Conservation (phyloP, 225 moss, liverwort and hornwort species). For the Polytrichum commune region DNA sequence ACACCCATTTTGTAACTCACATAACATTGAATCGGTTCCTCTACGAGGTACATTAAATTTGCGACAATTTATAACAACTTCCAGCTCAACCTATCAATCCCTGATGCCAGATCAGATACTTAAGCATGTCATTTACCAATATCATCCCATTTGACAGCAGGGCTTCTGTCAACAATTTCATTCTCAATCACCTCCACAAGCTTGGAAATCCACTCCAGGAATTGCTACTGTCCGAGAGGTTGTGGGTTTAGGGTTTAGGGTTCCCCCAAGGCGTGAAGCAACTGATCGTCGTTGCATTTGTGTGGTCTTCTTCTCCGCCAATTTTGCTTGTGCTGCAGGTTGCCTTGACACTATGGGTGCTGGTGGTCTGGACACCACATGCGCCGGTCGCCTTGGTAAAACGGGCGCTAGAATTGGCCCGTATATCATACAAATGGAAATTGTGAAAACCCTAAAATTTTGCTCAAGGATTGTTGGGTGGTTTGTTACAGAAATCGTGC, state of each 20-base stretch:
- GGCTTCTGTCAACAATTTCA: conserved; percentile 83
- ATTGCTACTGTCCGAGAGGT: conserved; percentile 35
- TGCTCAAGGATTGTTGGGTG: too few relatives aligned
- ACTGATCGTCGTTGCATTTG: conserved; percentile 28
- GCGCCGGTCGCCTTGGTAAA: neutral
- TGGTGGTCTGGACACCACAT: neutral
- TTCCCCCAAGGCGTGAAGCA: conserved; percentile 22
- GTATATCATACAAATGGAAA: conserved; percentile 14
- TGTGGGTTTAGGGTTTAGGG: conserved; percentile 24
- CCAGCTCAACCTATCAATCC: too few relatives aligned
- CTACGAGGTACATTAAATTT: too few relatives aligned
- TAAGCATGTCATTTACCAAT: conserved; percentile 44
- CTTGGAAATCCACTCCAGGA: conserved; percentile 84
- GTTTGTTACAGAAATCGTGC: too few relatives aligned
- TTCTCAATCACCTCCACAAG: conserved; percentile 89
- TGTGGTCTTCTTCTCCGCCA: conserved; percentile 27
- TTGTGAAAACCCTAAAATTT: too few relatives aligned
- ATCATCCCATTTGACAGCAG: conserved; percentile 84
- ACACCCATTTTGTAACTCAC: too few relatives aligned
- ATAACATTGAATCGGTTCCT: too few relatives aligned
- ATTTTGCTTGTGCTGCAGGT: conserved; percentile 10
- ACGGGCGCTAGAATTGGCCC: conserved; percentile 29
- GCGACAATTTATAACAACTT: too few relatives aligned
- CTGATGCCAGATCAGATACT: too few relatives aligned
- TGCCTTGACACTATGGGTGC: conserved; percentile 15